Base-by-base conservation (phyloP, 352 stramenopile species). In the Pythium guiyangense region DNA sequence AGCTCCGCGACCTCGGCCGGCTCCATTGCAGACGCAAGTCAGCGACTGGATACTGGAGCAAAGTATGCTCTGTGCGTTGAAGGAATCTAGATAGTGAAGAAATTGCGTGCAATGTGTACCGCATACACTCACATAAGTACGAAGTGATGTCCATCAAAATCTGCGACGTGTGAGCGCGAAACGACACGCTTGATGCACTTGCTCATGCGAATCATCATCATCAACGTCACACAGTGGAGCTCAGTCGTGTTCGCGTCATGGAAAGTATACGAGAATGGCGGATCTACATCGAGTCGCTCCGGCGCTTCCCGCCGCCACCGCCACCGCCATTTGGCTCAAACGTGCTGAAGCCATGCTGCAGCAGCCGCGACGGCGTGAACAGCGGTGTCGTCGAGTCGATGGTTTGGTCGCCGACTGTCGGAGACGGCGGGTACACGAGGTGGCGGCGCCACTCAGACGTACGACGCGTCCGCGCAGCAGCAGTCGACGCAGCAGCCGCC, bases 261-360 rank as follows among this genome's bases (percentile, higher is more conserved):
- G n/a, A n/a, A n/a, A n/a, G n/a, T n/a, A n/a, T n/a, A n/a, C n/a
- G n/a, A n/a, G n/a, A n/a, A n/a, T n/a, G n/a, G n/a, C n/a, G n/a
- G n/a, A n/a, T n/a, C n/a, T 75, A 86, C 75, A 88, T 79, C 12
- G 78, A 88, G 54, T 82, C 78, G 40, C 71, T 84, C 17, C 74
- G 60, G 29, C 69, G 70, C 6, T 74, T 62, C 9, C 50, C 52
- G 10, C 77, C 31, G 44, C 55, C 77, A 78, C 15, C 54, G 69
- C 6, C 65, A 54, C 9, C 65, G 54, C 11, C 47, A 63, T 8
- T 49, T 31, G 6, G 48, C 4, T 74, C 69, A 15, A 49, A 77
- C 8, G 64, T 12, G 39, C 59, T 60, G 44, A 67, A 74, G 6
- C 57, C 60, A 31, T 49, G 64, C 0, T 47, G 64, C 0, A 68